Evolutionary conservation across 1,139 yeast genomes (phyloP).

Genomic region (Scheffersomyces illinoinensis): DNA sequence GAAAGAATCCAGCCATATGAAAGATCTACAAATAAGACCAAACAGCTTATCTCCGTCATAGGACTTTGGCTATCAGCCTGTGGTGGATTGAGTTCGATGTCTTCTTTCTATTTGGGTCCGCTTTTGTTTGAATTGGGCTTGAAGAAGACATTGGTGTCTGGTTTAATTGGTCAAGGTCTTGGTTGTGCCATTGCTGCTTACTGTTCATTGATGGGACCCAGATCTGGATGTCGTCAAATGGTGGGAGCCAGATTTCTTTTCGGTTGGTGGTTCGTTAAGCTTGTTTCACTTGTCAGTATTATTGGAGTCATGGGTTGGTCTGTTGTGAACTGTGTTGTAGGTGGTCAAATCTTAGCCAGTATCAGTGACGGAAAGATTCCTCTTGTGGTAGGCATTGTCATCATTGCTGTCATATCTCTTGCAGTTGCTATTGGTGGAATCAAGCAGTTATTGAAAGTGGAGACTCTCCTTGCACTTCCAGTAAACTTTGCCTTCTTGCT

Average conservation of each 20-base stretch:
- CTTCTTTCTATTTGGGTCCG: conserved; percentile 76
- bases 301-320: conserved; percentile 87
- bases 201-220: conserved; percentile 82
- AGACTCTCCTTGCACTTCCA: conserved; percentile 67
- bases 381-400: conserved; percentile 69
- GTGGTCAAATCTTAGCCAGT: conserved; percentile 76
- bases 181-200: conserved; percentile 81
- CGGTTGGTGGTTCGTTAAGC: conserved; percentile 81
- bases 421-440: conserved; percentile 77
- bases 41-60: conserved; percentile 57
- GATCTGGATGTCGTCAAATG: conserved; percentile 86
- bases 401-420: conserved; percentile 64
- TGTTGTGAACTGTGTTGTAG: conserved; percentile 78
- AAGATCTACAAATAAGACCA: conserved; percentile 50
- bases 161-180: conserved; percentile 58
- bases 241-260: conserved; percentile 75
- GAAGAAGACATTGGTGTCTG: conserved; percentile 58
- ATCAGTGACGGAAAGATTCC: conserved; percentile 66
- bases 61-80: conserved; percentile 86
- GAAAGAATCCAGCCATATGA: conserved; percentile 74
- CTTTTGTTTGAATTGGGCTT: conserved; percentile 67
- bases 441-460: conserved; percentile 65
- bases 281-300: conserved; percentile 67
- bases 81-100: conserved; percentile 84
- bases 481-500: conserved; percentile 68